These are phyloP conservation scores for Pseudogymnoascus sp. DNA, from an alignment of 2,329 filamentous ascomycete genomes.

Conservation along the genomic window DNA sequence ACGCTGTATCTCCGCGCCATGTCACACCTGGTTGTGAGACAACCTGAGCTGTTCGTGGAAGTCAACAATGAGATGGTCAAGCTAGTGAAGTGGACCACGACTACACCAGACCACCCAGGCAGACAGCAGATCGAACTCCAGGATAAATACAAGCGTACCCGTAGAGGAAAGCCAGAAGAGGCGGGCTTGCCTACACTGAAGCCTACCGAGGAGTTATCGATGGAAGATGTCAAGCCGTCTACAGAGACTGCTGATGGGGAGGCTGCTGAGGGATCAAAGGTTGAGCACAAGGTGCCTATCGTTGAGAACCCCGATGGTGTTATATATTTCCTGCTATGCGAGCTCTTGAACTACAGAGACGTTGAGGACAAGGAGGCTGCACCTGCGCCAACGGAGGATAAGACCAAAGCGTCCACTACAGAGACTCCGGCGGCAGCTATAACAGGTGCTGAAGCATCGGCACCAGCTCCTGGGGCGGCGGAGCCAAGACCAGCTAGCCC, in stretches of 20 bases:
- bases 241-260: slow-evolving; percentile 53
- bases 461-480: slow-evolving; percentile 5
- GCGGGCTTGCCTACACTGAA: slow-evolving; percentile 25
- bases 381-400: slow-evolving; percentile 19
- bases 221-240: slow-evolving; percentile 48
- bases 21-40: slow-evolving; percentile 70
- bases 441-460: slow-evolving; percentile 11
- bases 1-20: slow-evolving; percentile 66
- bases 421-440: slow-evolving; percentile 28
- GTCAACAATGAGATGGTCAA: slow-evolving; percentile 79
- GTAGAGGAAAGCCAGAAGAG: slow-evolving; percentile 21
- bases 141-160: background rate
- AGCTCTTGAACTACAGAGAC: slow-evolving; percentile 84
- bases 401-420: slow-evolving; percentile 19
- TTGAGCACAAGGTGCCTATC: slow-evolving; percentile 70
- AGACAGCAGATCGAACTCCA: slow-evolving; percentile 35
- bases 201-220: slow-evolving; percentile 28
- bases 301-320: slow-evolving; percentile 92
- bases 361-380: slow-evolving; percentile 72
- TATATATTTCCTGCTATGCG: slow-evolving; percentile 87
- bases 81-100: slow-evolving; percentile 50
- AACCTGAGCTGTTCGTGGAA: slow-evolving; percentile 78
- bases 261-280: slow-evolving; percentile 57
- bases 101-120: slow-evolving; percentile 27
- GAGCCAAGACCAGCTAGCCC: background rate